Base-by-base conservation (phyloP, 2,329 filamentous ascomycete species). In the Lachnellula subtilissima region DNA sequence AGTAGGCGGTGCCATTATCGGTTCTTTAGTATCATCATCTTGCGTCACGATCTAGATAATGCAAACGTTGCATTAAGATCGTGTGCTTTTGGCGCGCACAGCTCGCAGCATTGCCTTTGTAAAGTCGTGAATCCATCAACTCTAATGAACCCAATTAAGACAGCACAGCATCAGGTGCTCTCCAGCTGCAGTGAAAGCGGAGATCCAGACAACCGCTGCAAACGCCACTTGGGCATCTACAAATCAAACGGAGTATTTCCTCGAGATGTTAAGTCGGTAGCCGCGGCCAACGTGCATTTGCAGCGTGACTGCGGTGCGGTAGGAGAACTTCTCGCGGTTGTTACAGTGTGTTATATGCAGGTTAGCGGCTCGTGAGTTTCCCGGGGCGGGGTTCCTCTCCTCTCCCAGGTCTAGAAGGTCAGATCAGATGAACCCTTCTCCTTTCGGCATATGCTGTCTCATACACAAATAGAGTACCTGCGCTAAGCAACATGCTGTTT, bases 61-160 rank as follows among this genome's bases (percentile, higher is more conserved):
- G 56, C 56, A 55, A 51, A 48, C 48, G 43, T 47, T 59, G 54
- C 56, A 56, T 53, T 35, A 40, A 40, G 32, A 28, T 54, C 45
- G 51, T 52, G 53, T 53, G 50, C 25, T 43, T 52, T 52, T 8
- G 9, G 40, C 32, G 12, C 32, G 22, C n/a, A 28, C 35, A 39
- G 35, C 37, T 52, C 17, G 17, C 17, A 19, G 17, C 17, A 42
- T 42, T 15, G 15, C 12, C 15, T 42, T n/a, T 17, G 39, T 8
- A 17, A 9, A 42, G 17, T 42, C 17, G 39, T 46, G n/a, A 25
- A 40, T 40, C 23, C n/a, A 46, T 40, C 36, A 47, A 9, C 15
- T 42, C 15, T 17, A 19, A 42, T 17, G 1, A 19, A 19, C 15
- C 39, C 15, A 19, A 42, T 17, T 15, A 42, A 42, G 39, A 42